These are phyloP conservation scores for Candida krabiensis DNA, from an alignment of 805 yeast species.

Conservation along the genomic window DNA sequence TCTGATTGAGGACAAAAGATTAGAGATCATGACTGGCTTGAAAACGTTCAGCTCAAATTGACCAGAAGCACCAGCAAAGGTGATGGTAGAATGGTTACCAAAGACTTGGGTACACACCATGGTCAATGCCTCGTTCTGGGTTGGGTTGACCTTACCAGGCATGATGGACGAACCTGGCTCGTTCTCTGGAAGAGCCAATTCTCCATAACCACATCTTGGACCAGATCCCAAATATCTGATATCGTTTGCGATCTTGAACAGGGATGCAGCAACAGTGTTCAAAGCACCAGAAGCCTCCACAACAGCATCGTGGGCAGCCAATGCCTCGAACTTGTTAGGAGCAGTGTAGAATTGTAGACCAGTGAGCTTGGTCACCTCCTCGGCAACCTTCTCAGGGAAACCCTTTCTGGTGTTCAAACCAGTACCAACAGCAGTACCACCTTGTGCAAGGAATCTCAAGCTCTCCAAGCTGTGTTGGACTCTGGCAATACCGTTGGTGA, in stretches of 20 bases:
- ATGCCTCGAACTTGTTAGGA: conserved; percentile 98
- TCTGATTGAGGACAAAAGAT: conserved; percentile 84
- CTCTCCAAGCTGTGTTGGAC: conserved; percentile 75
- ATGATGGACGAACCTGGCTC: conserved; percentile 99
- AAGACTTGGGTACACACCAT: conserved; percentile 98
- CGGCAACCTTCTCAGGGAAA: conserved; percentile 84
- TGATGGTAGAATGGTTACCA: conserved; percentile 93
- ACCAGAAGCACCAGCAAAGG: conserved; percentile 98
- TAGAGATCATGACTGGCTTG: conserved; percentile 94
- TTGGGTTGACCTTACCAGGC: conserved; percentile 99
- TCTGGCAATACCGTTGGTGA: conserved; percentile 86
- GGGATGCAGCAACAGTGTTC: conserved; percentile 90
- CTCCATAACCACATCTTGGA: conserved; percentile 99
- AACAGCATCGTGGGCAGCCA: conserved; percentile 98
- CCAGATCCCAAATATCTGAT: conserved; percentile 98
- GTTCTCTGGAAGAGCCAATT: conserved; percentile 91
- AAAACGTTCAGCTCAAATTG: conserved; percentile 98
- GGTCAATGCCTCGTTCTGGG: conserved; percentile 98
- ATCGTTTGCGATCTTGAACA: conserved; percentile 96
- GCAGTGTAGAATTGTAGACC: conserved; percentile 91
- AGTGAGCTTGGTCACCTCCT: conserved; percentile 78
- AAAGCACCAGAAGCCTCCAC: conserved; percentile 98
- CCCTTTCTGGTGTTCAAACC: conserved; percentile 95
- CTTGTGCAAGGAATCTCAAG: conserved; percentile 88
- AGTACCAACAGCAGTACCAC: conserved; percentile 99